phyloP scores from a whole-genome alignment of 108 stramenopile genomes.

The Cyclotella kingstonii region DNA sequence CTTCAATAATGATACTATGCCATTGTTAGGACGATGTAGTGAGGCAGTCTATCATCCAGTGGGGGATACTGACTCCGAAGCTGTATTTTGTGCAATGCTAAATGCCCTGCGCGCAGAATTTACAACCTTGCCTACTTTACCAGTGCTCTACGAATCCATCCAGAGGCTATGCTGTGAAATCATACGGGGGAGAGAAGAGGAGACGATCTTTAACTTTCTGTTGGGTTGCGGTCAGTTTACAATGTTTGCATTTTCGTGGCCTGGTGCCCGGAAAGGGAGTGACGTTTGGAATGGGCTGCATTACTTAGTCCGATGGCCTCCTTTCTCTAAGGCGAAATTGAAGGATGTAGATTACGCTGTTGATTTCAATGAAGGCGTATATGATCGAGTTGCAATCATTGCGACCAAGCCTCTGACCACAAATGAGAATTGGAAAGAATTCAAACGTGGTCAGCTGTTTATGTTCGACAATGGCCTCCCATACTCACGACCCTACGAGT shows the following conservation, averaged over 20 bases:
- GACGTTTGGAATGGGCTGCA: constrained; percentile 87
- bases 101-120: constrained; percentile 82
- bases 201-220: constrained; percentile 88
- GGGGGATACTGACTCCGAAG: constrained; percentile 91
- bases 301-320: constrained; percentile 75
- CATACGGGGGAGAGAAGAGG: constrained; percentile 50
- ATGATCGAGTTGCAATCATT: constrained; percentile 87
- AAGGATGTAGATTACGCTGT: constrained; percentile 59
- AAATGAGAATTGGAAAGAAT: constrained; percentile 75
- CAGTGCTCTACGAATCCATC: constrained; percentile 72
- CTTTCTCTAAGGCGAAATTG: constrained; percentile 68
- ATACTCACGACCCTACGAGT: constrained; percentile 34
- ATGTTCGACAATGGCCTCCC: constrained; percentile 60
- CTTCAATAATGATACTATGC: constrained; percentile 18
- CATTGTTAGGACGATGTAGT: constrained; percentile 38
- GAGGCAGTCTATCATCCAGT: constrained; percentile 63
- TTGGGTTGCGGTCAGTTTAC: constrained; percentile 72
- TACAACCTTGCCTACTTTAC: constrained; percentile 64
- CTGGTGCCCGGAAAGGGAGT: constrained; percentile 79
- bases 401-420: constrained; percentile 84
- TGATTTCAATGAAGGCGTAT: constrained; percentile 46
- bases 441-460: constrained; percentile 69
- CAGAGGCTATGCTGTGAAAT: constrained; percentile 68
- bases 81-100: constrained; percentile 89
- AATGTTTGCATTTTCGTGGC: constrained; percentile 83